These are phyloP conservation scores for Diaporthe citrichinensis DNA, from an alignment of 2,329 filamentous ascomycete species.

Conservation along the genomic window DNA sequence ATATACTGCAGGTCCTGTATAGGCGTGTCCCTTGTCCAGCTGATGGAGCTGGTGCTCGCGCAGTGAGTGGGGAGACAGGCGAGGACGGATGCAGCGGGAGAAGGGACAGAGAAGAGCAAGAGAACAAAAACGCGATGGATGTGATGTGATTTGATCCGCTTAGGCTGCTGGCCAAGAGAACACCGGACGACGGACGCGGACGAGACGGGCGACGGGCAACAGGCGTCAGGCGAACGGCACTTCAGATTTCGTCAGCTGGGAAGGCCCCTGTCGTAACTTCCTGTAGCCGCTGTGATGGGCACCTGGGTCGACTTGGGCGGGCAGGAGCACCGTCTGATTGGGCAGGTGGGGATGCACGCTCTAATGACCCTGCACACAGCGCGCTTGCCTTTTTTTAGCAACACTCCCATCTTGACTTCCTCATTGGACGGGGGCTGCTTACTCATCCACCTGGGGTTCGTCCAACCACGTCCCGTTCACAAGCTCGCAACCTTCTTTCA, in stretches of 20 bases:
- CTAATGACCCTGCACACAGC: slow-evolving; percentile 39
- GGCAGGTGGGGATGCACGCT: slow-evolving; percentile 33
- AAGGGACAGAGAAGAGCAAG: not conserved
- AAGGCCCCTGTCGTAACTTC: slow-evolving; percentile 29
- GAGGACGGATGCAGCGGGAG: slow-evolving; percentile 14
- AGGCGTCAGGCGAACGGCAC: slow-evolving; percentile 6
- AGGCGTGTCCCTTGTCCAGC: slow-evolving; percentile 1
- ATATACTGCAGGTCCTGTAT: not conserved
- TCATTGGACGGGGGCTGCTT: not conserved
- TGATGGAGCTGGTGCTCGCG: slow-evolving; percentile 22
- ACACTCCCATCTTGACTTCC: not conserved
- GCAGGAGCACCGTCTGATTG: slow-evolving; percentile 33
- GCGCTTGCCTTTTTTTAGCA: slow-evolving; percentile 43
- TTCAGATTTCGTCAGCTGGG: not conserved
- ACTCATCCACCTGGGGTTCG: not conserved
- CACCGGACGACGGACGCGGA: not conserved
- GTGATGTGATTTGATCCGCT: slow-evolving; percentile 1
- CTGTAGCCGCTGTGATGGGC: slow-evolving; percentile 42
- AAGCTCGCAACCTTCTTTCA: not conserved
- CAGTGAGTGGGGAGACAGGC: slow-evolving; percentile 1
- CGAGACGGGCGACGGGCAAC: not conserved
- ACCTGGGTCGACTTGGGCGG: slow-evolving; percentile 27
- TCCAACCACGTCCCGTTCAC: slow-evolving; percentile 18
- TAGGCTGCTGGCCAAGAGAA: not conserved
- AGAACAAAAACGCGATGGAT: not conserved